phyloP scores from a whole-genome alignment of 495 filamentous ascomycete species.

The Diplogelasinospora grovesii region DNA sequence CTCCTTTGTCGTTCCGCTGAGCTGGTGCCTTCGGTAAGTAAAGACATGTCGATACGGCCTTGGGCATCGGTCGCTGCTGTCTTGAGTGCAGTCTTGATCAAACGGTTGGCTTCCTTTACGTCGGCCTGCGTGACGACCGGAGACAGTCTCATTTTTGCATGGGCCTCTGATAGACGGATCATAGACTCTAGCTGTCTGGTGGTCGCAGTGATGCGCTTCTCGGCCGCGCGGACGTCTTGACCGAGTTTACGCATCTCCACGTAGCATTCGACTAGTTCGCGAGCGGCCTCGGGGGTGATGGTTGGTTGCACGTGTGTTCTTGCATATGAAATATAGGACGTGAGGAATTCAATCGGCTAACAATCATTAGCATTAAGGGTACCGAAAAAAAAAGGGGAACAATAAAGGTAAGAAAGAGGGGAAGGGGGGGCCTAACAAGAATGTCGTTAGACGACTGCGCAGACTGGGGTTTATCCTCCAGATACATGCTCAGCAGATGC shows the following conservation, averaged over 20 bases:
- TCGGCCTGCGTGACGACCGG: slow-evolving; percentile 69
- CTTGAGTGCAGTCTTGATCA: slow-evolving; percentile 94
- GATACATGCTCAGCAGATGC: slow-evolving; percentile 93
- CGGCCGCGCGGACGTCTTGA: slow-evolving; percentile 85
- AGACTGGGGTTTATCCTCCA: slow-evolving; percentile 86
- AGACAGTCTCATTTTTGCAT: slow-evolving; percentile 92
- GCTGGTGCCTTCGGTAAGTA: slow-evolving; percentile 87
- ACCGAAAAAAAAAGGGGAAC: not conserved
- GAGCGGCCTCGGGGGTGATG: slow-evolving; percentile 67
- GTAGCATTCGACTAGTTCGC: slow-evolving; percentile 78
- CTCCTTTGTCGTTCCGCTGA: slow-evolving; percentile 73
- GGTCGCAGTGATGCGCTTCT: slow-evolving; percentile 95
- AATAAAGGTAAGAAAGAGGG: slow-evolving; percentile 1
- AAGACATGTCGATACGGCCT: slow-evolving; percentile 91
- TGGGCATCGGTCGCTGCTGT: slow-evolving; percentile 92
- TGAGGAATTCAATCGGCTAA: slow-evolving; percentile 89
- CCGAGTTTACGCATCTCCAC: slow-evolving; percentile 94
- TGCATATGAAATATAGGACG: slow-evolving; percentile 95
- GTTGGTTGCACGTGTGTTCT: slow-evolving; percentile 77
- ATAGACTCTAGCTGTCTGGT: slow-evolving; percentile 94
- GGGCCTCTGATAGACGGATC: slow-evolving; percentile 93
- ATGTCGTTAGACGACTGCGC: slow-evolving; percentile 64
- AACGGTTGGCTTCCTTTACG: slow-evolving; percentile 82
- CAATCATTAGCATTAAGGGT: slow-evolving; percentile 15
- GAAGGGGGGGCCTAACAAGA: slow-evolving; percentile 51